Base-by-base conservation (phyloP, 2,329 filamentous ascomycete genomes). In the Sclerotinia glacialis region DNA sequence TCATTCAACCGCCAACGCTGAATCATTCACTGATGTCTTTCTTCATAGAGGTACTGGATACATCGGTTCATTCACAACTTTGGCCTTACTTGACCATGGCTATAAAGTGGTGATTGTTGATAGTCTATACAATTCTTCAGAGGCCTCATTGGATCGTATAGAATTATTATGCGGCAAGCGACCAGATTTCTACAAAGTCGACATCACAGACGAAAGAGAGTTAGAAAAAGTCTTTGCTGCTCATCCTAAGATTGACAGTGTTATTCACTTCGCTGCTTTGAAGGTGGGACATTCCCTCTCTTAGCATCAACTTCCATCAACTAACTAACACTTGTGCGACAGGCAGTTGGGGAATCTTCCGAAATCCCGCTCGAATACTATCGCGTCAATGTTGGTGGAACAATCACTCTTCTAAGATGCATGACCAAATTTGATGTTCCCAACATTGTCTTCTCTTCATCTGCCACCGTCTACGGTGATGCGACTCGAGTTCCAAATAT, bases 401-500 rank as follows among this genome's bases (percentile, higher is more conserved):
- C 92, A 74, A 89, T 99, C 75, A 85, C 88, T 74, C 90, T 99
- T 58, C 86, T 99, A 70, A 86, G 88, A 71, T 88, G 89, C 76
- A 98, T 99, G 93, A 85, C 87, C 77, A 89, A 88, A 79, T 87
- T 97, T 84, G 89, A 94, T 80, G 93, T 99, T 73, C 86, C 87
- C 80, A 98, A 97, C 83, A 95, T 99, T 75, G 95, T 99, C 80
- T 99, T 99, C 83, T 98, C 94, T 69, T 97, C 93, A 70, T 97
- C 93, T 1, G 95, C 95, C 44, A 99, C 96, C 73, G 95, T 99
- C 72, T 99, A 99, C 79, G 95, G 95, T 77, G 96, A 99, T 80
- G 95, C 94, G 64, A 98, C 95, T 55, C 91, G 93, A 77, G 92
- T 97, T 81, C 88, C 90, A 73, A 90, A 96, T 84, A 99, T 99